Evolutionary conservation across 2,329 filamentous ascomycete species (phyloP), one percentile per base, ranked within the genome.

Genomic region (Aspergillus puulaauensis): DNA sequence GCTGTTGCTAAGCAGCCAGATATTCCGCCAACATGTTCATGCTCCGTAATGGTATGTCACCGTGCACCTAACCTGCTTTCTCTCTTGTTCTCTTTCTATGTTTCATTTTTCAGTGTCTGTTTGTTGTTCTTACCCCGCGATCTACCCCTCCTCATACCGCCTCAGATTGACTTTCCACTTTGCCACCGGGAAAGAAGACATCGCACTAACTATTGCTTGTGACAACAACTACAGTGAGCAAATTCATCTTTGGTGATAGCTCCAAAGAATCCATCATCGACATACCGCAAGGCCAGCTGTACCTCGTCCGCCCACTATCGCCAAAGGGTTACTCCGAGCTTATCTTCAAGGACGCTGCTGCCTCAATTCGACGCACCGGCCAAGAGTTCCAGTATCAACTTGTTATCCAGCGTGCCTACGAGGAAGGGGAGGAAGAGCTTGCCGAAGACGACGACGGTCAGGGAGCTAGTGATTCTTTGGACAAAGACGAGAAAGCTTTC

Each of bases 321-420:
- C 92, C 93, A 57, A 99, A 99, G 76, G 95, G 95, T 64, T 98
- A 97, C 75, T 97, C 93, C 1, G 95, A 99, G 77, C 91, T 98
- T 72, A 96, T 99, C 77, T 99, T 97, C 83, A 96, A 95, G 76
- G 95, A 99, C 86, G 90, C 92, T 40, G 90, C 91, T 47, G 91
- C 93, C 53, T 91, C 89, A 62, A 96, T 99, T 70, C 89, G 96
- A 64, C 87, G 91, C 63, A 98, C 95, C 15, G 93, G 90, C 19
- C 93, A 96, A 73, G 92, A 98, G 54, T 97, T 90, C 70, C 93
- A 99, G 70, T 99, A 98, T 74, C 95, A 99, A 75, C 90, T 99
- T 12, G 93, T 98, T 41, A 86, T 98, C 43, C 95, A 99, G 74
- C 86, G 95, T 60, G 93, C 93, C 58, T 99, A 96, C 81, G 95